Evolutionary conservation across 805 yeast species (phyloP).

Genomic region (Yueomyces sinensis): DNA sequence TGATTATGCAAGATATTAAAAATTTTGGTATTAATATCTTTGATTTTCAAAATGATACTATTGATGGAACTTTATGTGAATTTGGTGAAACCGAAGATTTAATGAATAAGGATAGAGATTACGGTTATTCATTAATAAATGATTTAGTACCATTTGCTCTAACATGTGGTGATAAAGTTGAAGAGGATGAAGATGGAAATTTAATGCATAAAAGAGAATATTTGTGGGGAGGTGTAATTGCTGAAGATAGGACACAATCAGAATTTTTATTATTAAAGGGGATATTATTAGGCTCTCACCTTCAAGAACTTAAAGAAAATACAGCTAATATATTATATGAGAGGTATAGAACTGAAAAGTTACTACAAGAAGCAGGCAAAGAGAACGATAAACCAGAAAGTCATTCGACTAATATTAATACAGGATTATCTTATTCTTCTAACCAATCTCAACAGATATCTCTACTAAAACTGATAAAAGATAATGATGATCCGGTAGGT

Average conservation of each 20-base stretch:
- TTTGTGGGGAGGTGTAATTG: conserved; percentile 55
- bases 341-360: conserved; percentile 59
- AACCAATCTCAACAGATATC: too few species aligned
- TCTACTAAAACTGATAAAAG: too few species aligned
- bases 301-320: conserved; percentile 68
- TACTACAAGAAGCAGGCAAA: conserved; percentile 32
- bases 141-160: conserved; percentile 50
- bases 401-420: too few species aligned
- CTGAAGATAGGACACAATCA: conserved; percentile 44
- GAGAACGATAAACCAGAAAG: too few species aligned
- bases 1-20: conserved; percentile 42
- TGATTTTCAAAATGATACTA: conserved; percentile 53
- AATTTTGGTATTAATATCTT: conserved; percentile 47
- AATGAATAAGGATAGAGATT: not conserved
- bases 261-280: conserved; percentile 64
- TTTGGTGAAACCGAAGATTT: conserved; percentile 10
- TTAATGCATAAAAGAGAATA: conserved; percentile 39
- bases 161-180: conserved; percentile 36
- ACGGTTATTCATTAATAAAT: conserved; percentile 24
- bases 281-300: conserved; percentile 61
- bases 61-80: conserved; percentile 7
- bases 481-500: not conserved
- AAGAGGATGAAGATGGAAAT: conserved; percentile 7
- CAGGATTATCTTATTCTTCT: too few species aligned
- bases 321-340: conserved; percentile 71